Evolutionary conservation across 345 rosid genomes (phyloP).

Genomic region (Ceriops tagal): DNA sequence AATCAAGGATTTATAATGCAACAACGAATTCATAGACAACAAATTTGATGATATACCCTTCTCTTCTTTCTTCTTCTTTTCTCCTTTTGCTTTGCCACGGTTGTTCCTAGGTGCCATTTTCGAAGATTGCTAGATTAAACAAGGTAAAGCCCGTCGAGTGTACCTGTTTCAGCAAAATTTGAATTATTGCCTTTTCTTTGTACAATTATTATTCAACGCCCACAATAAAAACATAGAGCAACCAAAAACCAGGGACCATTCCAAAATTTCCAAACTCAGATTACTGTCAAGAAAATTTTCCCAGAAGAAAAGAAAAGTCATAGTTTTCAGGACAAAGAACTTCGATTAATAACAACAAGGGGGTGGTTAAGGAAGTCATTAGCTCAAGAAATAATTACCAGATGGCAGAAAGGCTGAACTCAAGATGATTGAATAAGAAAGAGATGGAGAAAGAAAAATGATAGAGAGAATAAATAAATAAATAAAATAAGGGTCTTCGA

Average conservation of each 20-base stretch:
- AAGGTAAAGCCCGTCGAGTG: slow-evolving; percentile 9
- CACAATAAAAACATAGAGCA: not conserved
- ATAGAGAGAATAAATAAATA: not conserved
- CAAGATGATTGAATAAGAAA: slow-evolving; percentile 10
- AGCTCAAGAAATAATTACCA: slow-evolving; percentile 21
- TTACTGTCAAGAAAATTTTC: not conserved
- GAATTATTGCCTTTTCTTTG: not conserved
- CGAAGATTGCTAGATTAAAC: slow-evolving; percentile 16
- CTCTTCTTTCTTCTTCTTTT: slow-evolving; percentile 97
- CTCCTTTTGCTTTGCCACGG: slow-evolving; percentile 85
- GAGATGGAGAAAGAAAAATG: slow-evolving; percentile 16
- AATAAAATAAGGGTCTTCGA: slow-evolving; percentile 8
- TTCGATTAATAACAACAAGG: not conserved
- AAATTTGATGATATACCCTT: slow-evolving; percentile 45
- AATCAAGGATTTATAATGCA: not conserved
- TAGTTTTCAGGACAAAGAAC: not conserved
- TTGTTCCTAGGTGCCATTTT: slow-evolving; percentile 95
- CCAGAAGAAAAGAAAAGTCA: not conserved
- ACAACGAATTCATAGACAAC: not conserved
- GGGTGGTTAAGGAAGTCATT: not conserved
- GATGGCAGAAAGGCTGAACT: slow-evolving; percentile 14
- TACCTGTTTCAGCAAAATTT: slow-evolving; percentile 11
- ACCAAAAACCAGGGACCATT: too few species aligned
- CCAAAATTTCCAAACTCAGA: not conserved
- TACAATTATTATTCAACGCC: not conserved